Percentiles rank a stretch among this genome's conserved stretches.
Evolutionary conservation across 2,329 filamentous ascomycete genomes (phyloP).

Genomic region (Penicillium sp.): DNA sequence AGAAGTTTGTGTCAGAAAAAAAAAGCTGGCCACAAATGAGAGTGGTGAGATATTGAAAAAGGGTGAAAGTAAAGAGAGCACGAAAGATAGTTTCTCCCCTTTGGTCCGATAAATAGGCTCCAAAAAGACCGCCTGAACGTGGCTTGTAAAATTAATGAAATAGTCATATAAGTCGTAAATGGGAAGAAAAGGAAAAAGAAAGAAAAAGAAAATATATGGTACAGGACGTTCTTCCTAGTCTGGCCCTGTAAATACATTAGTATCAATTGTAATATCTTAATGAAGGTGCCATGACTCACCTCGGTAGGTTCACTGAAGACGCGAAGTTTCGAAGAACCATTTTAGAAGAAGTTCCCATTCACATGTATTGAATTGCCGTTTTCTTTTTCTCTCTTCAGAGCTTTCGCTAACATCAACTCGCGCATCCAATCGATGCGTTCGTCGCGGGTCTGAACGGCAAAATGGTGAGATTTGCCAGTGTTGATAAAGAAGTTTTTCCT

Average conservation of each 20-base stretch:
- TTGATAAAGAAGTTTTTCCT: slow-evolving; percentile 33
- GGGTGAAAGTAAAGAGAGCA: background rate
- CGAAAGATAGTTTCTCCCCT: no score
- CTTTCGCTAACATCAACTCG: slow-evolving; percentile 45
- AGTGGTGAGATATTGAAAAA: background rate
- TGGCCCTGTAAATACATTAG: background rate
- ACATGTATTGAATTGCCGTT: slow-evolving; percentile 20
- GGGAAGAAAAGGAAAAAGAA: background rate
- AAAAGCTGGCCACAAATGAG: background rate
- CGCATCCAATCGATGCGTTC: slow-evolving; percentile 86
- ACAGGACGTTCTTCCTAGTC: background rate
- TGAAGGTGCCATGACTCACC: background rate
- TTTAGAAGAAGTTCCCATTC: background rate
- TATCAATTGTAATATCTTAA: background rate
- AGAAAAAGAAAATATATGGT: background rate
- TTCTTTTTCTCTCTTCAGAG: slow-evolving; percentile 30
- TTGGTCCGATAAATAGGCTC: background rate
- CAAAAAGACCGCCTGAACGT: background rate
- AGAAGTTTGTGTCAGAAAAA: background rate
- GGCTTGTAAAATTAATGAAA: background rate
- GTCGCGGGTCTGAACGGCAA: slow-evolving; percentile 80
- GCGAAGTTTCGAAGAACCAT: background rate
- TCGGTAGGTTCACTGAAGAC: background rate
- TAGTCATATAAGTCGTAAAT: background rate
- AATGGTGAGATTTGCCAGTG: slow-evolving; percentile 83